phyloP scores from a whole-genome alignment of 768 basidiomycete genomes.

The Suillus paluster region DNA sequence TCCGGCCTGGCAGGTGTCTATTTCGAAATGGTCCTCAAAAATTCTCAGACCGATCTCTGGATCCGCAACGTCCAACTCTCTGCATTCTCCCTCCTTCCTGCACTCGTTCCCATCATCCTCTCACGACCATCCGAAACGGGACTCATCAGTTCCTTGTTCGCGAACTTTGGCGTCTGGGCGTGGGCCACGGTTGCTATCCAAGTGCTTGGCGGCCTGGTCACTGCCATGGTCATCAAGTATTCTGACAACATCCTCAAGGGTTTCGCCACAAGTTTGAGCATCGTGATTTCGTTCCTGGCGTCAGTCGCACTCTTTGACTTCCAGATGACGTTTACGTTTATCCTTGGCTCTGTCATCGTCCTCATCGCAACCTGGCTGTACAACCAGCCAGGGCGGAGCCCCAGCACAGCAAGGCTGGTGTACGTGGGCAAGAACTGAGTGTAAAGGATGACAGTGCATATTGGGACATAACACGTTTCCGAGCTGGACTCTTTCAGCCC shows the following conservation, averaged over 20 bases:
- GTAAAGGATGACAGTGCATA: not conserved
- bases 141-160: slow-evolving; percentile 63
- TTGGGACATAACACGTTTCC: slow-evolving; percentile 1
- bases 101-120: slow-evolving; percentile 76
- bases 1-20: slow-evolving; percentile 97
- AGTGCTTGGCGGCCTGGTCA: slow-evolving; percentile 90
- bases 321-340: slow-evolving; percentile 82
- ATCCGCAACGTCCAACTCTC: slow-evolving; percentile 96
- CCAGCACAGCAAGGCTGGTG: slow-evolving; percentile 30
- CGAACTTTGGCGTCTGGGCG: slow-evolving; percentile 89
- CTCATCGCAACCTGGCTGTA: slow-evolving; percentile 92
- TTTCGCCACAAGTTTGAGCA: slow-evolving; percentile 93
- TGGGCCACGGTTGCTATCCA: slow-evolving; percentile 90
- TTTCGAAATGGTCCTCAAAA: slow-evolving; percentile 97
- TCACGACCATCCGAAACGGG: slow-evolving; percentile 44
- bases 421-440: slow-evolving; percentile 31
- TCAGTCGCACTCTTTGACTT: slow-evolving; percentile 91
- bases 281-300: slow-evolving; percentile 93
- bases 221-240: slow-evolving; percentile 94
- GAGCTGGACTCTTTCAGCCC: slow-evolving; percentile 5
- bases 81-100: slow-evolving; percentile 91
- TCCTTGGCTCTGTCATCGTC: slow-evolving; percentile 83
- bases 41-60: slow-evolving; percentile 90
- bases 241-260: slow-evolving; percentile 92
- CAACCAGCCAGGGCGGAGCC: slow-evolving; percentile 62